These are phyloP conservation scores for Fusarium hainanense DNA, from an alignment of 2,329 filamentous ascomycete genomes.

Conservation along the genomic window DNA sequence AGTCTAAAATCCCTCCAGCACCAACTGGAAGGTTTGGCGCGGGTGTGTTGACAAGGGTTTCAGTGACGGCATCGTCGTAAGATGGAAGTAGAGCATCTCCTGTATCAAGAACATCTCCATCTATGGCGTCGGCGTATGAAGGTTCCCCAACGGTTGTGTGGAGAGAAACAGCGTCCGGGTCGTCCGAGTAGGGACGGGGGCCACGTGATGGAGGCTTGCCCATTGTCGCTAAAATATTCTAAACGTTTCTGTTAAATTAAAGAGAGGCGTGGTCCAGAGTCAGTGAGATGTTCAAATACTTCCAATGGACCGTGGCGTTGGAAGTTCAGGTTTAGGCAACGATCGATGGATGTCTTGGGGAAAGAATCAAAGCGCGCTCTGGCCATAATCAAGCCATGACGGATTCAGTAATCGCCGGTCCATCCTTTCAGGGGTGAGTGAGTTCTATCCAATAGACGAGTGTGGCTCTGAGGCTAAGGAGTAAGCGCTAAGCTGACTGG, in stretches of 20 bases:
- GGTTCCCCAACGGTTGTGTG: slow-evolving; percentile 30
- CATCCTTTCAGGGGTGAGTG: background rate
- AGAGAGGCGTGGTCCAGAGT: rapidly evolving
- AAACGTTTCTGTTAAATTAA: rapidly evolving
- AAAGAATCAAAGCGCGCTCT: background rate
- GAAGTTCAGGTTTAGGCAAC: background rate
- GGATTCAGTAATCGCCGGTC: slow-evolving; percentile 8
- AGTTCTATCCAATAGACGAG: rapidly evolving
- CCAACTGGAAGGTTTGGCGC: too few species aligned
- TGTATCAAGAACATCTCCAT: slow-evolving; percentile 6
- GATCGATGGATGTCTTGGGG: background rate
- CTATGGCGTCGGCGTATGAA: slow-evolving; percentile 10
- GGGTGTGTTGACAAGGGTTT: rapidly evolving
- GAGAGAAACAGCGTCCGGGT: slow-evolving; percentile 38
- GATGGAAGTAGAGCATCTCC: background rate
- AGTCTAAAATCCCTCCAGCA: too few species aligned
- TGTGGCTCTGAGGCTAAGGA: rapidly evolving
- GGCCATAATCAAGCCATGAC: background rate
- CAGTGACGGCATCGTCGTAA: background rate
- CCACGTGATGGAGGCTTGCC: slow-evolving; percentile 1
- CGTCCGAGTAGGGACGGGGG: slow-evolving; percentile 15
- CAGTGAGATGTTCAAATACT: background rate
- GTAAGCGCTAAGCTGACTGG: background rate
- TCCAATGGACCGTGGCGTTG: background rate
- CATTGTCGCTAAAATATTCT: background rate